phyloP scores from a whole-genome alignment of 176 grass and related monocot genomes.

The Puccinellia tenuiflora region DNA sequence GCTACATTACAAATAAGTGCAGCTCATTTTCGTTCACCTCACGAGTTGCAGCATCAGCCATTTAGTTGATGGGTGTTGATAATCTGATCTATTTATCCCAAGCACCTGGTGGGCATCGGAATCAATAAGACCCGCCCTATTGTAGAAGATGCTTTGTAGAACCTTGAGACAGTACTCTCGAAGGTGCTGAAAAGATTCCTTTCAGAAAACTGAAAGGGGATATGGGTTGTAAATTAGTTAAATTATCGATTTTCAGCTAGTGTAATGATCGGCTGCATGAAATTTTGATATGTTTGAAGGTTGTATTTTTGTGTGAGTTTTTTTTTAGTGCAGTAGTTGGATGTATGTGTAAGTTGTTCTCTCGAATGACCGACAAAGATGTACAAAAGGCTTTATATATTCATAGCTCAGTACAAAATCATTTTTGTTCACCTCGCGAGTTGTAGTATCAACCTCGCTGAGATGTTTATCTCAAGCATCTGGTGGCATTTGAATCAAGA shows the following conservation, averaged over 20 bases:
- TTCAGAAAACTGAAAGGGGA: background rate
- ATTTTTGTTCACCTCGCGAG: background rate
- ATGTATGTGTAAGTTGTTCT: background rate
- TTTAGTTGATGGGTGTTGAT: background rate
- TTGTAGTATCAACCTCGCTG: background rate
- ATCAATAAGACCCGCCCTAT: background rate
- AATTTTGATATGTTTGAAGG: constrained; percentile 15
- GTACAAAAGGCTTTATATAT: too few relatives aligned
- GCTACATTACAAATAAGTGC: constrained; percentile 27
- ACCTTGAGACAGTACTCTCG: background rate
- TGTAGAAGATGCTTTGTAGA: constrained; percentile 4
- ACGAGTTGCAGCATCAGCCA: background rate
- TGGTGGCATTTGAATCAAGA: background rate
- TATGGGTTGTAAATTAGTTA: constrained; percentile 10
- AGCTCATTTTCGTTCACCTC: constrained; percentile 1
- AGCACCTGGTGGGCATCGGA: background rate
- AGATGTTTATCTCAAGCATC: constrained; percentile 13
- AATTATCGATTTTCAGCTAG: background rate
- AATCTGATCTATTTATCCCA: constrained; percentile 18
- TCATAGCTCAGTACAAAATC: background rate
- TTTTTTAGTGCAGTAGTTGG: background rate
- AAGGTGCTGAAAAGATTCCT: background rate
- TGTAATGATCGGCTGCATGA: background rate
- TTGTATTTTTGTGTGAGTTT: constrained; percentile 1
- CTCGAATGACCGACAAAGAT: background rate